These are phyloP conservation scores for Novymonas esmeraldas DNA, from an alignment of 208 protist species.

Conservation along the genomic window DNA sequence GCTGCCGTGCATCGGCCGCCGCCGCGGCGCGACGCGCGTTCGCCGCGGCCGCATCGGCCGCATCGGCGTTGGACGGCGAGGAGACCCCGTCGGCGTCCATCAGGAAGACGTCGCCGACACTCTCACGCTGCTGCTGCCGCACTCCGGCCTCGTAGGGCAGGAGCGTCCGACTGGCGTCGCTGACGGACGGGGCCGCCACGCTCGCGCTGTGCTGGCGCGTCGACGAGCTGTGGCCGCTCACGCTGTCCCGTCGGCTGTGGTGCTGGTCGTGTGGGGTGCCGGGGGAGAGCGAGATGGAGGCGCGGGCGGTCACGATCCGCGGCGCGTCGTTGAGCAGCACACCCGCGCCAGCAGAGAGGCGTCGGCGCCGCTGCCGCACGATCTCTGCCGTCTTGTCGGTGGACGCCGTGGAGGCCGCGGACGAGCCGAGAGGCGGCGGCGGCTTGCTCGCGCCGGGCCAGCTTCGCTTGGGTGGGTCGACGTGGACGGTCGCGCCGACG, in stretches of 20 bases:
- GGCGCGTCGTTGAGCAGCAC: slow-evolving; percentile 6
- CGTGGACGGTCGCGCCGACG: slow-evolving; percentile 5
- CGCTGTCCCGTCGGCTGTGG: not conserved
- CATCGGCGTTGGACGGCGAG: too few relatives aligned
- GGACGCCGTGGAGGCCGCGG: not conserved
- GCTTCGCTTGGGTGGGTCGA: slow-evolving; percentile 10
- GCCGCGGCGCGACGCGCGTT: slow-evolving; percentile 24
- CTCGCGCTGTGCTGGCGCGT: not conserved
- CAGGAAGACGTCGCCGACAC: not conserved
- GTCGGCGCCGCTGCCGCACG: slow-evolving; percentile 15
- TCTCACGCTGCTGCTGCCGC: not conserved
- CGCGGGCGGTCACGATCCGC: slow-evolving; percentile 5
- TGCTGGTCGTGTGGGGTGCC: not conserved
- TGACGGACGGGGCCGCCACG: not conserved
- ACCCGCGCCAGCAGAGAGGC: not conserved
- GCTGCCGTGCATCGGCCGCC: slow-evolving; percentile 30
- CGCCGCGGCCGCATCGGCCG: too few relatives aligned
- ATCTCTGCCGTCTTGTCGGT: not conserved
- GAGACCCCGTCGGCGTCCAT: slow-evolving; percentile 4
- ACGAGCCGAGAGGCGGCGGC: not conserved
- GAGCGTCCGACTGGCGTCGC: not conserved
- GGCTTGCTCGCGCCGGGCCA: not conserved
- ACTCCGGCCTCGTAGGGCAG: not conserved
- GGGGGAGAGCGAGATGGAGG: slow-evolving; percentile 2
- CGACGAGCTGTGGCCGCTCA: not conserved